These are phyloP conservation scores for Oidiodendron maius DNA, from an alignment of 495 filamentous ascomycete genomes.

Conservation along the genomic window DNA sequence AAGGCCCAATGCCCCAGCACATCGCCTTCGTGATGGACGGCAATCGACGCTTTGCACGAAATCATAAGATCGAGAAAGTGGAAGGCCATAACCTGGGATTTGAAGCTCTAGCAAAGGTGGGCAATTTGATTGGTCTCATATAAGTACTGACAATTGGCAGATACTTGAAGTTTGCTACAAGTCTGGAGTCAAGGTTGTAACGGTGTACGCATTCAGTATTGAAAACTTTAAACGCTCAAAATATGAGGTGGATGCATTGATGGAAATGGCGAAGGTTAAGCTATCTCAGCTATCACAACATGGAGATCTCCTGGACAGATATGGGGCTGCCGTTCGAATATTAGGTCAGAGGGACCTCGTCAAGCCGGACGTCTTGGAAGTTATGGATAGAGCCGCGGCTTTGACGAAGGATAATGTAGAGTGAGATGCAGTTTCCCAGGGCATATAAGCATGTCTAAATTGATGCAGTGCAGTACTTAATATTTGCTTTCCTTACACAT, in stretches of 20 bases:
- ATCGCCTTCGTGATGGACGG: constrained; percentile 99
- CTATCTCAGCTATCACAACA: constrained; percentile 86
- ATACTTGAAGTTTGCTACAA: constrained; percentile 98
- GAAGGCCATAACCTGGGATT: constrained; percentile 97
- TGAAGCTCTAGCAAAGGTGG: constrained; percentile 79
- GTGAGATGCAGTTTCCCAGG: constrained; percentile 30
- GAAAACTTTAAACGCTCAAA: constrained; percentile 99
- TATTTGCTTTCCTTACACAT: constrained; percentile 96
- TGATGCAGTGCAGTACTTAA: constrained; percentile 68
- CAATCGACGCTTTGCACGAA: constrained; percentile 84
- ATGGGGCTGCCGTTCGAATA: constrained; percentile 80
- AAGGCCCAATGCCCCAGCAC: constrained; percentile 89
- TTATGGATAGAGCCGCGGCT: constrained; percentile 73
- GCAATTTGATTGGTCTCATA: not conserved
- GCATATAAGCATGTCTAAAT: not conserved
- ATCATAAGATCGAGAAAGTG: constrained; percentile 88
- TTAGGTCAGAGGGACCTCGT: constrained; percentile 77
- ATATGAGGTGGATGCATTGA: constrained; percentile 93
- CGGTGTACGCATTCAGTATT: constrained; percentile 96
- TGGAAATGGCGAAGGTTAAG: constrained; percentile 97
- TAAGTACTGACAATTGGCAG: constrained; percentile 31
- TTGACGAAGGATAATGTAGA: constrained; percentile 79
- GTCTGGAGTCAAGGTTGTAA: constrained; percentile 88
- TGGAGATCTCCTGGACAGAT: constrained; percentile 86
- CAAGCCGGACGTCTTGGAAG: constrained; percentile 78